Base-by-base conservation (phyloP, 2,329 filamentous ascomycete genomes). In the Chrysosporium keratinophilum region DNA sequence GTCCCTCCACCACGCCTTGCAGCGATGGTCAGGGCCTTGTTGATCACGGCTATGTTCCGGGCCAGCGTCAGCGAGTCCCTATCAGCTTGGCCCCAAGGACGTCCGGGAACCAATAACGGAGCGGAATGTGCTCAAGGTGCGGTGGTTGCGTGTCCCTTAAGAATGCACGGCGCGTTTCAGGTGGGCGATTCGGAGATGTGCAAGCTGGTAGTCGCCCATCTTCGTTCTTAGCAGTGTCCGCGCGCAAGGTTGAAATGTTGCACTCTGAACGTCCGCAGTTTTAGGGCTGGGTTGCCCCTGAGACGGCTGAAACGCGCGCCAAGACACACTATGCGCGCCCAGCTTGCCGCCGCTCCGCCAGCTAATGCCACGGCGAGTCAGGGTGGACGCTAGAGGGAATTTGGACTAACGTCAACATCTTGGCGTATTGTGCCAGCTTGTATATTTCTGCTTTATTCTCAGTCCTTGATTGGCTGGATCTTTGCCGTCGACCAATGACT, bases 231-330 rank as follows among this genome's bases (percentile, higher is more conserved):
- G 23, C 23, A 28, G 23, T 28, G 23, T 7, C 23, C 23, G 23
- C 23, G 23, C 20, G 17, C 15, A 37, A 47, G 45, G 37, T 39
- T 48, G 34, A 6, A n/a, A 34, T 19, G 15, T 23, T 17, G n/a
- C 2, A 52, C 40, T 46, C 50, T 52, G 42, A 52, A 52, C 50
- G n/a, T 31, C 43, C 33, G 50, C 42, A 52, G 50, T 52, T 52
- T 52, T 28, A 52, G 17, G 50, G 20, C 46, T 49, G 17, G 33
- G 50, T 28, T 17, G 42, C 15, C 9, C 15, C 11, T 28, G 34
- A 19, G 5, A 3, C 6, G 39, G 33, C 41, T 52, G 50, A 52
- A 52, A 52, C 50, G 14, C 28, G 50, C 33, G 50, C 50, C 50
- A 52, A 52, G 50, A 10, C n/a, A 42, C 42, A 11, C 42, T 7